A percentile compares a stretch with the other conserved stretches of the same genome.
Conservation (phyloP, 2,329 filamentous ascomycete species). For the Alternaria sp. region DNA sequence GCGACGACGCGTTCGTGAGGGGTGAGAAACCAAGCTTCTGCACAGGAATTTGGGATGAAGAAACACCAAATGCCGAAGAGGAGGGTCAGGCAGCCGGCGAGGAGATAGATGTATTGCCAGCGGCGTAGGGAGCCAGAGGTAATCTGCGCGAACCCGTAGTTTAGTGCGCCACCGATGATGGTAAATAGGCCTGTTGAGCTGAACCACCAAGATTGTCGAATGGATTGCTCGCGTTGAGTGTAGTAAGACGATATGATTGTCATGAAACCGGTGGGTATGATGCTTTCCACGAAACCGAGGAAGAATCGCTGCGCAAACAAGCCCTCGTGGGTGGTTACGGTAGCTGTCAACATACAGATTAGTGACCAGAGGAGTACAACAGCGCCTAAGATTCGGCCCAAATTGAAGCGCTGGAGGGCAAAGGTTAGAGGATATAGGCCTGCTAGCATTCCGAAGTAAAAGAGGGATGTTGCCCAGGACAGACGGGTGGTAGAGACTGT, state of each 20-base stretch:
- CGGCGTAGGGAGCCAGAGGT: slow-evolving; percentile 52
- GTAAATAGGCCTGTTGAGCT: slow-evolving; percentile 59
- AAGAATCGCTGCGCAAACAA: slow-evolving; percentile 67
- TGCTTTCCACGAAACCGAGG: slow-evolving; percentile 64
- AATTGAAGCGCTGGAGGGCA: slow-evolving; percentile 72
- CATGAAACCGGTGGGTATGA: slow-evolving; percentile 67
- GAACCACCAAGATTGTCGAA: slow-evolving; percentile 73
- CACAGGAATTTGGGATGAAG: slow-evolving; percentile 70
- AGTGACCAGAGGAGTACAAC: slow-evolving; percentile 72
- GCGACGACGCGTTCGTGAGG: slow-evolving; percentile 68
- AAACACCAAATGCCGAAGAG: slow-evolving; percentile 74
- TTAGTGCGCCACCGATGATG: slow-evolving; percentile 44
- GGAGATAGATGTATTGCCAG: slow-evolving; percentile 75
- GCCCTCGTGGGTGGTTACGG: slow-evolving; percentile 69
- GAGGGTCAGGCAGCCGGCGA: slow-evolving; percentile 65
- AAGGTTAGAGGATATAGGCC: slow-evolving; percentile 79
- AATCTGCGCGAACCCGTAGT: slow-evolving; percentile 53
- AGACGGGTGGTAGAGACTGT: slow-evolving; percentile 72
- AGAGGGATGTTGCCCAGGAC: slow-evolving; percentile 79
- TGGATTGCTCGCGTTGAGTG: slow-evolving; percentile 53
- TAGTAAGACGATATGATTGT: slow-evolving; percentile 59
- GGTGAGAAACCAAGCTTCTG: slow-evolving; percentile 74
- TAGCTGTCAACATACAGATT: slow-evolving; percentile 74
- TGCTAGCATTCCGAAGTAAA: slow-evolving; percentile 82
- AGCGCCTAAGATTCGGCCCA: slow-evolving; percentile 69